phyloP scores from a whole-genome alignment of 257 asterid genomes.

The Voacanga thouarsii region DNA sequence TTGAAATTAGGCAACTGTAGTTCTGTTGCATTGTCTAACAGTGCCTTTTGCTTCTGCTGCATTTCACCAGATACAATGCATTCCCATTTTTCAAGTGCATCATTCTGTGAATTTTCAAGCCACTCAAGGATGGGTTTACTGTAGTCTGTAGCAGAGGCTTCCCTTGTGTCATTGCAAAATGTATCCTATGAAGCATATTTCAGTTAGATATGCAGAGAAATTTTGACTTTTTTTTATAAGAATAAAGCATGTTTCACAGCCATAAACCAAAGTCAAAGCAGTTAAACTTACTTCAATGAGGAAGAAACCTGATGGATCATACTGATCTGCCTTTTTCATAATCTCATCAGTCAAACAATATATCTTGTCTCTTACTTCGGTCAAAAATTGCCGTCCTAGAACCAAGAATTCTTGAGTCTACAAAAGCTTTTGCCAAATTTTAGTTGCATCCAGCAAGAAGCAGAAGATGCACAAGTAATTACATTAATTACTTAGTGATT shows the following conservation, averaged over 20 bases:
- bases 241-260: slow-evolving; percentile 6
- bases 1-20: slow-evolving; percentile 55
- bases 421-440: slow-evolving; percentile 25
- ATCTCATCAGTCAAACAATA: slow-evolving; percentile 77
- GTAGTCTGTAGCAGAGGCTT: slow-evolving; percentile 55
- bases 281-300: slow-evolving; percentile 62
- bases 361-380: slow-evolving; percentile 77
- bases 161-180: slow-evolving; percentile 75
- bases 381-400: slow-evolving; percentile 78
- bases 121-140: slow-evolving; percentile 74
- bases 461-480: not conserved
- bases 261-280: not conserved
- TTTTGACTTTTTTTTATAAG: not conserved
- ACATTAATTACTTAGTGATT: not conserved
- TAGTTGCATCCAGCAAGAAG: slow-evolving; percentile 12
- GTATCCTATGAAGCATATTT: slow-evolving; percentile 50
- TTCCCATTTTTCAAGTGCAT: slow-evolving; percentile 87
- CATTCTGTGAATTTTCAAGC: slow-evolving; percentile 64
- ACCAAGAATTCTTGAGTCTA: slow-evolving; percentile 86
- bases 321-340: slow-evolving; percentile 58
- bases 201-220: not conserved
- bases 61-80: slow-evolving; percentile 61
- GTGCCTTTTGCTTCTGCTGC: slow-evolving; percentile 64
- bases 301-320: slow-evolving; percentile 86
- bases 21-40: slow-evolving; percentile 42